Percentiles rank a stretch among this genome's conserved stretches.
phyloP scores from a whole-genome alignment of 805 yeast species.

The Ogataea paradorogensis region DNA sequence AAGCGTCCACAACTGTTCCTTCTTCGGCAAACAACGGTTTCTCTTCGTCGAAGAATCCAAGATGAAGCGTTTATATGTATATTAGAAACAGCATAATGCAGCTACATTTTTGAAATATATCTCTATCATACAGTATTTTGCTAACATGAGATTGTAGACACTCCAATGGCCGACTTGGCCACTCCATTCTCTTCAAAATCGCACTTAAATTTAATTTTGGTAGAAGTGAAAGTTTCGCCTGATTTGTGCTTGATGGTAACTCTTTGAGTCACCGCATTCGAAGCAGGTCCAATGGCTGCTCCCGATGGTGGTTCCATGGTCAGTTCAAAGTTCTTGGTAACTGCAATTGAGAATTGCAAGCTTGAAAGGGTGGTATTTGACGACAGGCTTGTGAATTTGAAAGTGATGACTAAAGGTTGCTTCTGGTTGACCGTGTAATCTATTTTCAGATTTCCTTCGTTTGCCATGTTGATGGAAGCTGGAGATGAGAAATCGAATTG shows the following conservation, averaged over 20 bases:
- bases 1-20: constrained; percentile 12
- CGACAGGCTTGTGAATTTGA: constrained; percentile 27
- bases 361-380: constrained; percentile 52
- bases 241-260: constrained; percentile 22
- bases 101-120: constrained; percentile 8
- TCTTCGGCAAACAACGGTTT: constrained; percentile 17
- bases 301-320: constrained; percentile 29
- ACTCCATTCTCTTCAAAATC: constrained; percentile 51
- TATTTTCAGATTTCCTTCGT: constrained; percentile 25
- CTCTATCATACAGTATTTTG: constrained; percentile 3
- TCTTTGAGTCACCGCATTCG: constrained; percentile 26
- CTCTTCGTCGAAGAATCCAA: constrained; percentile 9
- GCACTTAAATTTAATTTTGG: constrained; percentile 76
- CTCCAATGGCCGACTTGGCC: constrained; percentile 55
- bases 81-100: constrained; percentile 8
- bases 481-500: constrained; percentile 31
- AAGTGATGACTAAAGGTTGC: constrained; percentile 19
- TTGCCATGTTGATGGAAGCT: constrained; percentile 10
- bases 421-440: constrained; percentile 23
- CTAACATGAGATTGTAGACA: constrained; percentile 30
- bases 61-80: constrained; percentile 5
- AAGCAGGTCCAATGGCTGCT: constrained; percentile 14
- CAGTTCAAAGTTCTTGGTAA: constrained; percentile 32
- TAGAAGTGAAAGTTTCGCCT: constrained; percentile 12
- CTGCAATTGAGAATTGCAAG: constrained; percentile 34